Conservation (phyloP, 345 rosid genomes). For the Salix exigua region DNA sequence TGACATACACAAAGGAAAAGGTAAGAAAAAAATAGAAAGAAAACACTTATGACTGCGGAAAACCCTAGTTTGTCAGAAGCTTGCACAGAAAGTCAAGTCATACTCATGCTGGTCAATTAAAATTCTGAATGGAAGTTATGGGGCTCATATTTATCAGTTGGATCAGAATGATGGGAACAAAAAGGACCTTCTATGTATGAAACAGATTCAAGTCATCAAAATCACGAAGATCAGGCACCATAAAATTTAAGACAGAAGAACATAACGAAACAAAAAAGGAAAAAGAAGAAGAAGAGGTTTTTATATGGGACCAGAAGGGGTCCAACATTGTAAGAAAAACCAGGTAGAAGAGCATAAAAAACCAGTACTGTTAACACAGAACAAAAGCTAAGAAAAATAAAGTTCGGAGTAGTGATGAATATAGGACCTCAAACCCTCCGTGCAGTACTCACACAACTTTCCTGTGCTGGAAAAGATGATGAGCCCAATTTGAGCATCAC, state of each 20-base stretch:
- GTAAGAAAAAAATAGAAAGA: background rate
- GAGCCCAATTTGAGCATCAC: conserved; percentile 53
- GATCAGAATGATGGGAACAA: background rate
- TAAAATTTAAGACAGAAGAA: background rate
- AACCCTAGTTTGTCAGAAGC: conserved; percentile 2
- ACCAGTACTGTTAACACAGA: background rate
- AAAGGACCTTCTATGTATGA: background rate
- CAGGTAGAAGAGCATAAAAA: background rate
- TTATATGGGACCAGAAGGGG: background rate
- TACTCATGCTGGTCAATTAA: background rate
- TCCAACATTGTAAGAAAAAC: background rate
- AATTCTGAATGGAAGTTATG: background rate
- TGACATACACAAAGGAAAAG: background rate
- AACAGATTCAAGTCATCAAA: background rate
- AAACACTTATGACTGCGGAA: background rate
- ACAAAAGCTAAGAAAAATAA: background rate
- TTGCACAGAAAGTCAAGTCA: background rate
- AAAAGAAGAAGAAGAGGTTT: background rate
- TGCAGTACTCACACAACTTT: conserved; percentile 40
- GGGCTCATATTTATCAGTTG: background rate
- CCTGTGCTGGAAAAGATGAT: conserved; percentile 48
- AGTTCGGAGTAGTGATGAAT: background rate
- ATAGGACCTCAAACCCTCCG: conserved; percentile 36
- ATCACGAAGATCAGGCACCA: background rate
- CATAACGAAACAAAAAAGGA: background rate